These are phyloP conservation scores for Thuidium tamariscinum DNA, from an alignment of 225 moss, liverwort and hornwort species.

Conservation along the genomic window DNA sequence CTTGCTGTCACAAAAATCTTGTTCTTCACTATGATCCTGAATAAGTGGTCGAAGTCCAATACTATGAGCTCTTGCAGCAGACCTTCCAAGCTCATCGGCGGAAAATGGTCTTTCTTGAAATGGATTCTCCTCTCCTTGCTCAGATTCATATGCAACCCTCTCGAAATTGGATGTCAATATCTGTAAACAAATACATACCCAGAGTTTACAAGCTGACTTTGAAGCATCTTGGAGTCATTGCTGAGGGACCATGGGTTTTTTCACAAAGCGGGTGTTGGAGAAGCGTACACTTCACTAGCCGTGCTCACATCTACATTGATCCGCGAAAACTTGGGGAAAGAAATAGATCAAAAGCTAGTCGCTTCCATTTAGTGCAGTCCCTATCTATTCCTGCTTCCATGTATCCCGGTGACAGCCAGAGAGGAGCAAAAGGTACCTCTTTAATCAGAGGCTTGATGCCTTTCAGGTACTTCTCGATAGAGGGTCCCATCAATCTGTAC, in stretches of 20 bases:
- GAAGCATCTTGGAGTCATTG: background rate
- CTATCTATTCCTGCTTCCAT: background rate
- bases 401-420: background rate
- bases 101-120: conserved; percentile 1
- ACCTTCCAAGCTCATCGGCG: conserved; percentile 3
- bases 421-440: conserved; percentile 41
- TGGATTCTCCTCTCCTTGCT: conserved; percentile 10
- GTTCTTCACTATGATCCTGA: conserved; percentile 15
- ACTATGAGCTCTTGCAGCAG: conserved; percentile 8
- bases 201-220: background rate
- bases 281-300: background rate
- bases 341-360: background rate
- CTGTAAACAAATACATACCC: conserved; percentile 11
- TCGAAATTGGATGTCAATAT: conserved; percentile 68
- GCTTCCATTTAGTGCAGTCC: background rate
- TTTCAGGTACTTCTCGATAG: conserved; percentile 81
- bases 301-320: background rate
- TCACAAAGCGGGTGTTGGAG: background rate
- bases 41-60: conserved; percentile 44
- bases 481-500: conserved; percentile 72
- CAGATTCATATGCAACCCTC: conserved; percentile 42
- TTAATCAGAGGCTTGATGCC: conserved; percentile 80
- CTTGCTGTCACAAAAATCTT: conserved; percentile 26
- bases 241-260: background rate
- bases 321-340: background rate